These are phyloP conservation scores for Deuterostichococcus epilithicus DNA, from an alignment of 139 green algal genomes.

Conservation along the genomic window DNA sequence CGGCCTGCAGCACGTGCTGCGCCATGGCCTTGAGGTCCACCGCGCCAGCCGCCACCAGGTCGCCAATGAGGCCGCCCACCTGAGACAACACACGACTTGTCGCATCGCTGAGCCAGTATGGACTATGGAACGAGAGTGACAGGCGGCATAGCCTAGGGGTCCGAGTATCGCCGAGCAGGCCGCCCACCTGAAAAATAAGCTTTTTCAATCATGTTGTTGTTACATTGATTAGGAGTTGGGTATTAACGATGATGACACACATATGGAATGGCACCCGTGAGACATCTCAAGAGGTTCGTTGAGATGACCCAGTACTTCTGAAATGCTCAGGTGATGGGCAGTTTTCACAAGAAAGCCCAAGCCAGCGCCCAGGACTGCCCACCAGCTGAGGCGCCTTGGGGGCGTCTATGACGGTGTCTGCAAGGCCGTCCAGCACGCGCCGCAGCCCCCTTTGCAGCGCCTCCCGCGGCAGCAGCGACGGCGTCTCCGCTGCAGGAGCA, in stretches of 20 bases:
- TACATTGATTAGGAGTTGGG: too few relatives aligned
- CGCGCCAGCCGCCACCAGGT: constrained; percentile 19
- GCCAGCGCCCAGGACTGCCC: neutral
- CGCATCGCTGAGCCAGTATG: too few relatives aligned
- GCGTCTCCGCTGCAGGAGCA: neutral
- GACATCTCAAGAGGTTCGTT: too few relatives aligned
- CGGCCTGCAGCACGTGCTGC: constrained; percentile 25
- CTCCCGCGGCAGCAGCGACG: neutral
- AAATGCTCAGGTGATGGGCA: too few relatives aligned
- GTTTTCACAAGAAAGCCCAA: constrained; percentile 1
- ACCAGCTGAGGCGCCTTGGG: constrained; percentile 22
- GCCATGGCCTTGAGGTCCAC: constrained; percentile 22
- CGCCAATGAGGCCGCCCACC: constrained; percentile 29
- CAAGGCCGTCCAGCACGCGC: constrained; percentile 21
- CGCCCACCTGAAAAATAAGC: too few relatives aligned
- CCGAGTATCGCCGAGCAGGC: too few relatives aligned
- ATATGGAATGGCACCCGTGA: too few relatives aligned
- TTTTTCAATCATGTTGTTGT: too few relatives aligned
- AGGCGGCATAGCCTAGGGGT: too few relatives aligned
- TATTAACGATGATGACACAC: too few relatives aligned
- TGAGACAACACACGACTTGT: neutral
- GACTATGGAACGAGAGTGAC: too few relatives aligned
- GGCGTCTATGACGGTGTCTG: constrained; percentile 33
- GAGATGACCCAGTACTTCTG: too few relatives aligned
- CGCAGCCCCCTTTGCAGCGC: constrained; percentile 14